Conservation (phyloP, 1,139 yeast genomes). For the Pneumocystis murina region DNA sequence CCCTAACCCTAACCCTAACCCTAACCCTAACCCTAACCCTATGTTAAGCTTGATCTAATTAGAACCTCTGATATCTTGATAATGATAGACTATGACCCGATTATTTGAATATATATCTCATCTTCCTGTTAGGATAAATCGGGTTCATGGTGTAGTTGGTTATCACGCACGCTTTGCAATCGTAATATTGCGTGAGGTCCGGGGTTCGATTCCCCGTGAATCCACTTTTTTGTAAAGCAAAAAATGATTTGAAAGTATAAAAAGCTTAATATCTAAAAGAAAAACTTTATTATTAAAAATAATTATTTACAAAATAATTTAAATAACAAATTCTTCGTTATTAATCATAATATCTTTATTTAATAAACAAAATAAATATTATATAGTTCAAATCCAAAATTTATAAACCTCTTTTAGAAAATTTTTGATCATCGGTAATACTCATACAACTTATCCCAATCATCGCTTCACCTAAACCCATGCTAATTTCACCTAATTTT, state of each 20-base stretch:
- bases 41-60: too few relatives aligned
- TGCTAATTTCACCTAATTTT: conserved; percentile 53
- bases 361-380: too few relatives aligned
- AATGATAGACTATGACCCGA: too few relatives aligned
- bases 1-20: too few relatives aligned
- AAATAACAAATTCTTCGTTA: too few relatives aligned
- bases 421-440: conserved; percentile 34
- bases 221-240: neutral
- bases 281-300: too few relatives aligned
- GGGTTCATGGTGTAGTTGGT: neutral
- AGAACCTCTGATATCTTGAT: too few relatives aligned
- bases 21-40: too few relatives aligned
- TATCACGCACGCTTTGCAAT: neutral
- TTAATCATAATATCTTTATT: too few relatives aligned
- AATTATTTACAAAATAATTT: too few relatives aligned
- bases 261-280: neutral
- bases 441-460: conserved; percentile 47
- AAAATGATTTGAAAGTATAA: neutral
- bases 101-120: too few relatives aligned
- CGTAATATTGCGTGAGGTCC: neutral
- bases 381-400: neutral
- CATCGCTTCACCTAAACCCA: conserved; percentile 66
- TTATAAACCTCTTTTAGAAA: conserved; percentile 43
- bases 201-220: neutral
- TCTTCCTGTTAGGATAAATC: neutral